phyloP scores from a whole-genome alignment of 176 grass and related monocot genomes.

The Carex kokanica region DNA sequence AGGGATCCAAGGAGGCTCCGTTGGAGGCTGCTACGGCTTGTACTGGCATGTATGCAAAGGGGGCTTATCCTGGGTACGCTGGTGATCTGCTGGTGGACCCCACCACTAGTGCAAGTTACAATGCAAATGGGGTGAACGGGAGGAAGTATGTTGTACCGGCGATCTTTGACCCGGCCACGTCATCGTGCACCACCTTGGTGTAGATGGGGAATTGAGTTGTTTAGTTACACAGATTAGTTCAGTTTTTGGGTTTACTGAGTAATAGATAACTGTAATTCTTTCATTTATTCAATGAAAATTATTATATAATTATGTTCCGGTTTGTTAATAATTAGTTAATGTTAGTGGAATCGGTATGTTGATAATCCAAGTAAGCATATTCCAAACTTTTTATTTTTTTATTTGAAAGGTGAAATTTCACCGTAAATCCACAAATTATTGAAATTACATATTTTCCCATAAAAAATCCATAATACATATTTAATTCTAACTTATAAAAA shows the following conservation, averaged over 20 bases:
- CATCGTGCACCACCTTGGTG: slow-evolving; percentile 61
- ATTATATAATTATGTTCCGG: background rate
- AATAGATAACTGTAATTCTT: slow-evolving; percentile 53
- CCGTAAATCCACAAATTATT: too few species aligned
- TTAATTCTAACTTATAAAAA: too few species aligned
- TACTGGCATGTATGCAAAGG: slow-evolving; percentile 82
- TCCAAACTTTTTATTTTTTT: too few species aligned
- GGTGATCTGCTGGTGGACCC: slow-evolving; percentile 62
- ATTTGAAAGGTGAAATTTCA: too few species aligned
- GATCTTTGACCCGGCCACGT: slow-evolving; percentile 77
- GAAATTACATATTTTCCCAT: too few species aligned
- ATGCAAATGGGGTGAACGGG: slow-evolving; percentile 56
- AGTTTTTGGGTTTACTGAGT: slow-evolving; percentile 12
- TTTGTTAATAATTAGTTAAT: background rate
- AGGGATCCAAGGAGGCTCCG: slow-evolving; percentile 65
- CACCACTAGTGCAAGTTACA: slow-evolving; percentile 65
- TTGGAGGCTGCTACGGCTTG: slow-evolving; percentile 92
- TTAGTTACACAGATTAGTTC: slow-evolving; percentile 27
- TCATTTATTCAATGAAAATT: slow-evolving; percentile 87
- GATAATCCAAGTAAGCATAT: too few species aligned
- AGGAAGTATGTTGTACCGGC: slow-evolving; percentile 80
- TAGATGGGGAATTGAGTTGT: slow-evolving; percentile 25
- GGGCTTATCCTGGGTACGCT: slow-evolving; percentile 70
- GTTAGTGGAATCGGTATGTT: background rate
- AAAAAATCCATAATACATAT: too few species aligned